Conservation (phyloP, 768 basidiomycete genomes). For the Boletus huronensis region DNA sequence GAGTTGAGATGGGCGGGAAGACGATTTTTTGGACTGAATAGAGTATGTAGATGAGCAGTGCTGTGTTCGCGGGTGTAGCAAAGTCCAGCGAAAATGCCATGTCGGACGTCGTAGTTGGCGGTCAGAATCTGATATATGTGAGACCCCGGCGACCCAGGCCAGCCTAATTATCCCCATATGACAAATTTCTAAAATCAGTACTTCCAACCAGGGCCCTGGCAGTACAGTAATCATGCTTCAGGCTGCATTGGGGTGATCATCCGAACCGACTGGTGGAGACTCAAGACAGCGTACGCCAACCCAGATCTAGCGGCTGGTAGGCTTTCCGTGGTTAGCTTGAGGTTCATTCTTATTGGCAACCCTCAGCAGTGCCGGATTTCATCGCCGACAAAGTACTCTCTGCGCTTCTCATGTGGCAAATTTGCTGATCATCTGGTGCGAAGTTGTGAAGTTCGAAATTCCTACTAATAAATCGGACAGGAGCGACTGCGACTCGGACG, state of each 20-base stretch:
- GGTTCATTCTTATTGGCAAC: neutral
- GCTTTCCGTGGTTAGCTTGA: neutral
- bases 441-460: neutral
- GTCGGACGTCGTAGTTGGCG: slow-evolving; percentile 19
- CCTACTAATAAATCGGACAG: neutral
- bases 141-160: neutral
- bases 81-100: slow-evolving; percentile 45
- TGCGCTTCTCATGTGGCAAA: neutral
- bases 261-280: neutral
- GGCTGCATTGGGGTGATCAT: too few relatives aligned
- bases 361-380: neutral
- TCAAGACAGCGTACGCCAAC: neutral
- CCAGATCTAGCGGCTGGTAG: neutral
- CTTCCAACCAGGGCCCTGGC: too few relatives aligned
- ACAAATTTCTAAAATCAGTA: neutral
- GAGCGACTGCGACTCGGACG: neutral
- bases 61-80: slow-evolving; percentile 77
- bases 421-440: neutral
- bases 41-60: slow-evolving; percentile 71
- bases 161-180: neutral
- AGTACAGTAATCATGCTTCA: too few relatives aligned
- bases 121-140: slow-evolving; percentile 22
- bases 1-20: slow-evolving; percentile 58
- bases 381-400: neutral
- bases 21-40: slow-evolving; percentile 74